Percentiles rank a stretch among this genome's conserved stretches.
phyloP scores from a whole-genome alignment of 768 basidiomycete genomes.

The Mycena kentingensis region DNA sequence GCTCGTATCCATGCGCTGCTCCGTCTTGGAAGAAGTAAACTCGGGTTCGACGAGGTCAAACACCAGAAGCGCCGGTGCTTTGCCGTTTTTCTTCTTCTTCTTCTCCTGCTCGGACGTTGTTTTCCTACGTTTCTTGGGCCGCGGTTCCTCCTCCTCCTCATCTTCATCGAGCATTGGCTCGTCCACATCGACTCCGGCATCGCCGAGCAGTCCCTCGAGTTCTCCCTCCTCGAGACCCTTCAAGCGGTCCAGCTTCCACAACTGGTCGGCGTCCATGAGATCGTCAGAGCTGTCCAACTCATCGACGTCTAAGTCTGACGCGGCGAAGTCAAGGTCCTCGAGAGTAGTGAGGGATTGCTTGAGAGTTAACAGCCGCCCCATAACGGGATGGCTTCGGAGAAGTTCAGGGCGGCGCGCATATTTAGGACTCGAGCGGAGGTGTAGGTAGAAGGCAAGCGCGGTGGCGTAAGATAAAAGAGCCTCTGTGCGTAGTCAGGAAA shows the following conservation, averaged over 20 bases:
- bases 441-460: constrained; percentile 88
- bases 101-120: constrained; percentile 32
- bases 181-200: constrained; percentile 40
- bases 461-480: constrained; percentile 88
- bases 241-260: constrained; percentile 45
- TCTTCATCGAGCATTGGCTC: constrained; percentile 29
- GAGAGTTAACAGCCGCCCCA: constrained; percentile 74
- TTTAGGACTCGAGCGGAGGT: constrained; percentile 73
- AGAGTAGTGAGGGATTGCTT: constrained; percentile 81
- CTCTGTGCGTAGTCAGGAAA: constrained; percentile 50
- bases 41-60: constrained; percentile 85
- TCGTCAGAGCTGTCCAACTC: constrained; percentile 46
- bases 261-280: constrained; percentile 41
- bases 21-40: constrained; percentile 49
- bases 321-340: constrained; percentile 80
- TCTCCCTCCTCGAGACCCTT: constrained; percentile 46
- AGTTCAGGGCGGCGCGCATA: constrained; percentile 61
- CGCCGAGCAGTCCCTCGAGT: constrained; percentile 58
- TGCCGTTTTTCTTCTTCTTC: constrained; percentile 34
- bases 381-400: constrained; percentile 70
- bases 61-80: constrained; percentile 36
- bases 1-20: constrained; percentile 24
- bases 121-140: constrained; percentile 68
- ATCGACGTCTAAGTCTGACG: constrained; percentile 49
- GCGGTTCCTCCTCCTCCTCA: constrained; percentile 34